Evolutionary conservation across 768 basidiomycete species (phyloP).

Genomic region (Rhodotorula kratochvilovae): DNA sequence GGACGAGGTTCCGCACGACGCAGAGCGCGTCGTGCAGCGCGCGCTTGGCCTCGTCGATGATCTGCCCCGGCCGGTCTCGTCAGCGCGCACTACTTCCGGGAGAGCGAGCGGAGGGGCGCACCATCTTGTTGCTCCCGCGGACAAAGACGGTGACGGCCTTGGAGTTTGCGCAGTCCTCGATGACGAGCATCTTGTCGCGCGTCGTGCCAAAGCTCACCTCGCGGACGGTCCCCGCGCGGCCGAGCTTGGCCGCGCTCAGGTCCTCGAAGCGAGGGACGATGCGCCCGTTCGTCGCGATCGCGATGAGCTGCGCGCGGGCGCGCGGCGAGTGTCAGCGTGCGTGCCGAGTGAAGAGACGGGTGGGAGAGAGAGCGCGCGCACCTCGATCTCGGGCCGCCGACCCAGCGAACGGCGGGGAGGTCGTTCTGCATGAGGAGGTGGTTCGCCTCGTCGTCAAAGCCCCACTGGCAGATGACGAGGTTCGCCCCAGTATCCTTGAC

Average conservation of each 20-base stretch:
- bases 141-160: slow-evolving; percentile 96
- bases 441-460: slow-evolving; percentile 99
- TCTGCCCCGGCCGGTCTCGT: slow-evolving; percentile 53
- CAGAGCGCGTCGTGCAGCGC: slow-evolving; percentile 97
- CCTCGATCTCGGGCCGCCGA: slow-evolving; percentile 98
- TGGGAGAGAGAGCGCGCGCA: slow-evolving; percentile 45
- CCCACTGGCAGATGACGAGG: slow-evolving; percentile 99
- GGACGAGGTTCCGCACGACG: slow-evolving; percentile 88
- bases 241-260: slow-evolving; percentile 81
- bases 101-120: slow-evolving; percentile 46
- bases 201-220: slow-evolving; percentile 97
- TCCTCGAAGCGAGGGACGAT: slow-evolving; percentile 99
- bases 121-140: slow-evolving; percentile 98
- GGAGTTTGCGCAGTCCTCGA: slow-evolving; percentile 96
- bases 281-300: slow-evolving; percentile 94
- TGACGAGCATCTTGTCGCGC: slow-evolving; percentile 97
- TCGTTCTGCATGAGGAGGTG: slow-evolving; percentile 97
- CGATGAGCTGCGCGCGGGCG: slow-evolving; percentile 65
- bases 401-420: slow-evolving; percentile 95
- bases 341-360: too few relatives aligned
- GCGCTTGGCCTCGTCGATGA: slow-evolving; percentile 97
- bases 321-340: background rate
- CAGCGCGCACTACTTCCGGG: too few relatives aligned
- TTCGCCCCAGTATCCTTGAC: slow-evolving; percentile 97
- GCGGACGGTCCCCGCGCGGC: slow-evolving; percentile 85